Evolutionary conservation across 441 rosid genomes (phyloP), one percentile per base, ranked within the genome.

Genomic region (Adansonia grandidieri): DNA sequence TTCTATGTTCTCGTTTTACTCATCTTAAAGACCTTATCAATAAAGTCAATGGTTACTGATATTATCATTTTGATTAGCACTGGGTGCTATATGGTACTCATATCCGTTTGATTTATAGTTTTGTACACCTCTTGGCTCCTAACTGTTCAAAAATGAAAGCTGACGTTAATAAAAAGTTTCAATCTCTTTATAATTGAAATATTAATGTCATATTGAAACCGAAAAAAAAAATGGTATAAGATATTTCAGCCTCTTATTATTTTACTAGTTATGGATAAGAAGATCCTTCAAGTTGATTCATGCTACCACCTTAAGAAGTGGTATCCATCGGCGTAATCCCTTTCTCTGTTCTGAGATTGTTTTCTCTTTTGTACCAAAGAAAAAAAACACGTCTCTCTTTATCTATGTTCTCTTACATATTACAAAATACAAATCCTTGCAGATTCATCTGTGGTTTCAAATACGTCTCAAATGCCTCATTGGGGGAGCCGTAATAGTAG

Each of bases 401-500:
- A 32, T 3, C 11, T 32, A 32, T 8, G 6, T 68, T 4, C 32
- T 28, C 48, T 60, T 40, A 58, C 11, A 13, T 22, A 20, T 48
- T 54, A 1, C 19, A 22, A 63, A 63, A 13, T 37, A 7, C 48
- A 28, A 56, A 65, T 15, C 44, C 68, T 76, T 77, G 37, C 71
- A 72, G 64, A 77, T 57, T 28, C 65, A 5, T 15, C 40, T 8
- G 8, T 6, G 19, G 58, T 40, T 72, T 76, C 77, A 5, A 71
- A 19, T 17, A 17, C n/a, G 11, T 32, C 69, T 62, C 62, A 45
- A 20, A 56, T 14, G 45, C 74, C 74, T 11, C 17, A 13, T 3
- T 76, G 19, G 24, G 68, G 75, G 20, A 47, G 28, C 8, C 56
- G 20, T 10, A 19, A 37, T 42, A 47, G 48, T 19, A 51, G 58